Percentiles rank a stretch among this genome's conserved stretches.
Evolutionary conservation across 2,329 filamentous ascomycete species (phyloP).

Genomic region (Botrytis sinoallii): DNA sequence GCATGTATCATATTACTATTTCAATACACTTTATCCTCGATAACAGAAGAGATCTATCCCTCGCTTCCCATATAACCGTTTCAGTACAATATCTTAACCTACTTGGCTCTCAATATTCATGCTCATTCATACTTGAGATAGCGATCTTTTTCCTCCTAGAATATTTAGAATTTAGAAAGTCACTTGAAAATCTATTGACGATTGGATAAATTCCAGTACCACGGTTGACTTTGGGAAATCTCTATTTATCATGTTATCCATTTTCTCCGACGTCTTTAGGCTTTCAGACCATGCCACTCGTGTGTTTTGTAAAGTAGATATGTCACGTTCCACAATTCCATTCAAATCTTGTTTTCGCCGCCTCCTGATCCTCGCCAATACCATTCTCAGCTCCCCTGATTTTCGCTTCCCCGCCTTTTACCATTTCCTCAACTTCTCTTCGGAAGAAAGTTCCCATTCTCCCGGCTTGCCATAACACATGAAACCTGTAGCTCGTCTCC

Average conservation of each 20-base stretch:
- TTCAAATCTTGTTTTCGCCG: not conserved
- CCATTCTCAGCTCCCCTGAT: conserved; percentile 1
- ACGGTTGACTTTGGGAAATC: not conserved
- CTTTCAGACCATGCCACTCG: not conserved
- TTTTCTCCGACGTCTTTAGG: not conserved
- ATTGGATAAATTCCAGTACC: not conserved
- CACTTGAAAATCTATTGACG: not conserved
- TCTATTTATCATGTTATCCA: not conserved
- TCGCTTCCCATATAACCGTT: not conserved
- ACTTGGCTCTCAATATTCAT: not conserved
- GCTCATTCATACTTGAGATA: not conserved
- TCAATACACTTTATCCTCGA: not conserved
- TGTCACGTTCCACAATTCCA: conserved; percentile 6
- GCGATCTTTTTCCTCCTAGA: not conserved
- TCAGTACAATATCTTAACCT: not conserved
- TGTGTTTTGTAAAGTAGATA: not conserved
- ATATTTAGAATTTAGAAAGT: not conserved
- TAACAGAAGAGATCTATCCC: not conserved
- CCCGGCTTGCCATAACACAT: not conserved
- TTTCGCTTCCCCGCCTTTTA: conserved; percentile 5
- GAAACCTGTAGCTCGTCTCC: not conserved
- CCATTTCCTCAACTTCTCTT: not conserved
- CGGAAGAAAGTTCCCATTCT: not conserved
- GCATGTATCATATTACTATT: not conserved
- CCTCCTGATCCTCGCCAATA: not conserved